Base-by-base conservation (phyloP, 352 stramenopile species). In the Peronosclerospora sorghi region DNA sequence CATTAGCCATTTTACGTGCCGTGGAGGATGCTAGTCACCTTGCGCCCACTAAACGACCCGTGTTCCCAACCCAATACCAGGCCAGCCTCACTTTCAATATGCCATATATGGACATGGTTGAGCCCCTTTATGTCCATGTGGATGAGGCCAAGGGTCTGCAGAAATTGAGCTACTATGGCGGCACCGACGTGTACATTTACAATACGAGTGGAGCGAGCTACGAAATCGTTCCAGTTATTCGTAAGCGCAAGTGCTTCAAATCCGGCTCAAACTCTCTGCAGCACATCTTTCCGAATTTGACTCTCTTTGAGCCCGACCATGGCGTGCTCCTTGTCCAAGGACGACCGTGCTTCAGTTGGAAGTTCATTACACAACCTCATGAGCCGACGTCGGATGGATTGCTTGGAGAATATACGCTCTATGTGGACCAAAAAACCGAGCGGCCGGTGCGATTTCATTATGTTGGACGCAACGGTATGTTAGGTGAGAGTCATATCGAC, bases 81-180 rank as follows among this genome's bases (percentile, higher is more conserved):
- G 83, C 81, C 41, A 93, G 78, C 17, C 48, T 95, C 13, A 91
- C 73, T 0, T 71, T 95, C 45, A 78, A 86, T 51, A 88, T 95
- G 74, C 80, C 83, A 1, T 95, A 95, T 48, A 89, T 92, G 37
- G 59, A 89, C 47, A 79, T 95, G 47, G 66, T 88, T 5, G 83
- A 95, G 54, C 83, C 83, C 4, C 55, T 95, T 17, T 91, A 89
- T 52, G 80, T 90, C 9, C 77, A 93, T 38, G 62, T 90, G 24
- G 73, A 93, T 44, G 75, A 80, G 42, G 29, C 32, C 4, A 76
- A 70, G 17, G 77, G 80, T 1, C 60, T 88, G 6, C 77, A 93
- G 59, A 87, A 87, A 45, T 60, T 93, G 35, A 90, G 75, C 56
- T 95, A 88, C 65, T 93, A 93, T 42, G 83, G 82, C 44, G 83